These are phyloP conservation scores for Dactylorhiza incarnata DNA, from an alignment of 106 monocot genomes.

Conservation along the genomic window DNA sequence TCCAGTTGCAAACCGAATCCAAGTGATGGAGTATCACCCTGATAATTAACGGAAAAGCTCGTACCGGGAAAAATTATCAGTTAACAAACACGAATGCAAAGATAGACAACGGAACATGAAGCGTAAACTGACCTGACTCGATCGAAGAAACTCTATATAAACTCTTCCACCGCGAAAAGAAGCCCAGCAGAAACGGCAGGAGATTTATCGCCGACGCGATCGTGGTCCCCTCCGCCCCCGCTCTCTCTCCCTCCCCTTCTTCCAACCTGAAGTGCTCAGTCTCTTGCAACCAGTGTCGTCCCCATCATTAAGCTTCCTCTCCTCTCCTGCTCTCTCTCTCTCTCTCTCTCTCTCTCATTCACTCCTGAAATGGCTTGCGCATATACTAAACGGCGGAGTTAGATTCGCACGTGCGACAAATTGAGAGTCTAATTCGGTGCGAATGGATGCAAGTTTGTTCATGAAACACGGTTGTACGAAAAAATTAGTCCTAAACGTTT, in stretches of 20 bases:
- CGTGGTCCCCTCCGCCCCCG: not conserved
- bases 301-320: not conserved
- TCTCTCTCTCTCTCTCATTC: not conserved
- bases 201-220: conserved; percentile 5
- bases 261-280: not conserved
- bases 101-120: not conserved
- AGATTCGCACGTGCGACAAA: conserved; percentile 4
- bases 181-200: not conserved
- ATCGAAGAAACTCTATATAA: not conserved
- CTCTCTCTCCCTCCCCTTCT: not conserved
- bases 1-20: conserved; percentile 1
- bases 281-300: not conserved
- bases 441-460: not conserved
- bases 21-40: not conserved
- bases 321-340: not conserved
- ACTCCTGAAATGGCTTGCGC: not conserved
- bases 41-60: not conserved
- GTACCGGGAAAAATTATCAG: not conserved
- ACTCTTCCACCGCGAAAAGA: not conserved
- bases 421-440: not conserved
- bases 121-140: not conserved
- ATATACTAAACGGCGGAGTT: not conserved
- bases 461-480: not conserved
- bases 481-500: not conserved
- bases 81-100: not conserved